Conservation (phyloP, 2,329 filamentous ascomycete genomes). For the Sporothrix euskadiensis region DNA sequence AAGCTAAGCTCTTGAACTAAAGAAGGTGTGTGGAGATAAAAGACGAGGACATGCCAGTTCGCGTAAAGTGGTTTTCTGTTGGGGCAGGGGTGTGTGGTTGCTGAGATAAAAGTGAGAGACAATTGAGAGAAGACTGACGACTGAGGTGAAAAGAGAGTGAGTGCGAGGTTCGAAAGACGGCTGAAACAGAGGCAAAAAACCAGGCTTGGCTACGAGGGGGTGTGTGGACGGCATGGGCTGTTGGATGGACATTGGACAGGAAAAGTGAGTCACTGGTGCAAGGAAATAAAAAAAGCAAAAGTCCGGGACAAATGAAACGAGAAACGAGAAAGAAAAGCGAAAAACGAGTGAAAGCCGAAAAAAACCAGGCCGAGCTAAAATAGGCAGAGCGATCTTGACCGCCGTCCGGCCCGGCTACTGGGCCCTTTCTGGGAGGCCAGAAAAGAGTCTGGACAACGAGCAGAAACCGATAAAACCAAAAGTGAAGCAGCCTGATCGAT, state of each 20-base stretch:
- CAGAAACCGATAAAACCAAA: background rate
- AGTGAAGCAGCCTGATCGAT: background rate
- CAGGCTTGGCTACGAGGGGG: background rate
- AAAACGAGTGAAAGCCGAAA: background rate
- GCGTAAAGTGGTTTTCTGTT: constrained; percentile 21
- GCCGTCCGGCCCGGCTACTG: background rate
- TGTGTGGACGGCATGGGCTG: background rate
- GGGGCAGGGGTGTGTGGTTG: background rate
- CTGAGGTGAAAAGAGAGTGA: background rate
- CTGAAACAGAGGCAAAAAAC: constrained; percentile 18
- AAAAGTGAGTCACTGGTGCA: constrained; percentile 14
- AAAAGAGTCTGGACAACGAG: background rate
- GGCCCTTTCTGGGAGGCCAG: background rate
- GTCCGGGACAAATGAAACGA: background rate
- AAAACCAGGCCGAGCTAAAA: background rate
- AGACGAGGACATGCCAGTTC: constrained; percentile 11
- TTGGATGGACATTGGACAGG: constrained; percentile 2
- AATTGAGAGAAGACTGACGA: background rate
- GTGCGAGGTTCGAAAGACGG: background rate
- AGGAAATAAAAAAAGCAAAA: constrained; percentile 6
- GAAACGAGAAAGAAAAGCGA: background rate
- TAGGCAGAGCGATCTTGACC: constrained; percentile 9
- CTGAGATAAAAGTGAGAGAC: background rate
- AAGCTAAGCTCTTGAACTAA: constrained; percentile 6
- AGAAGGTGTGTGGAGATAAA: constrained; percentile 15